Percentiles rank a stretch among this genome's conserved stretches.
Evolutionary conservation across 2,329 filamentous ascomycete genomes (phyloP).

Genomic region (Endoconidiophora laricicola): DNA sequence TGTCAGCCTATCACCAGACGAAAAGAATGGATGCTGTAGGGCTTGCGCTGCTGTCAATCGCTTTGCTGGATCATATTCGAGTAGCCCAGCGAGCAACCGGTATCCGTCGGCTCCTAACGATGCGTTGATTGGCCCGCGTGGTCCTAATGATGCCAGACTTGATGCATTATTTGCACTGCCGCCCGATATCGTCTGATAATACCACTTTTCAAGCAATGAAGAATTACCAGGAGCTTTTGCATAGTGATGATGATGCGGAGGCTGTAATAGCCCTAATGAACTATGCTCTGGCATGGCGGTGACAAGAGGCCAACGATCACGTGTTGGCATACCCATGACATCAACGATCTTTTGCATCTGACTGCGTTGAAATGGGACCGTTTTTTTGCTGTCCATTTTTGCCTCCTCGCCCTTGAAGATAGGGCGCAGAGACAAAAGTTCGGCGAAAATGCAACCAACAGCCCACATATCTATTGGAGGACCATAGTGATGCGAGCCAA

Average conservation of each 20-base stretch:
- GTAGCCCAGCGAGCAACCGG: constrained; percentile 60
- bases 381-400: constrained; percentile 98
- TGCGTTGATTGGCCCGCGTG: constrained; percentile 18
- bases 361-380: constrained; percentile 89
- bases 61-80: constrained; percentile 87
- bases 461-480: constrained; percentile 97
- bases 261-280: constrained; percentile 32
- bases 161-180: constrained; percentile 29
- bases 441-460: constrained; percentile 93
- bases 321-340: constrained; percentile 78
- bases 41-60: constrained; percentile 76
- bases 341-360: constrained; percentile 99
- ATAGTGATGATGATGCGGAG: constrained; percentile 20
- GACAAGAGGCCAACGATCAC: constrained; percentile 76
- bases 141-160: constrained; percentile 14
- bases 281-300: constrained; percentile 72
- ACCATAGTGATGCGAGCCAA: constrained; percentile 91
- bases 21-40: constrained; percentile 82
- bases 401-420: constrained; percentile 99
- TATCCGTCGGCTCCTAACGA: constrained; percentile 63
- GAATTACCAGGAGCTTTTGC: constrained; percentile 18
- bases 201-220: constrained; percentile 61
- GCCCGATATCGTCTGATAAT: constrained; percentile 51
- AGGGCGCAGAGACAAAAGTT: constrained; percentile 72
- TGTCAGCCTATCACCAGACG: constrained; percentile 52